phyloP scores from a whole-genome alignment of 2,329 filamentous ascomycete species.

The Alternaria incomplexa region DNA sequence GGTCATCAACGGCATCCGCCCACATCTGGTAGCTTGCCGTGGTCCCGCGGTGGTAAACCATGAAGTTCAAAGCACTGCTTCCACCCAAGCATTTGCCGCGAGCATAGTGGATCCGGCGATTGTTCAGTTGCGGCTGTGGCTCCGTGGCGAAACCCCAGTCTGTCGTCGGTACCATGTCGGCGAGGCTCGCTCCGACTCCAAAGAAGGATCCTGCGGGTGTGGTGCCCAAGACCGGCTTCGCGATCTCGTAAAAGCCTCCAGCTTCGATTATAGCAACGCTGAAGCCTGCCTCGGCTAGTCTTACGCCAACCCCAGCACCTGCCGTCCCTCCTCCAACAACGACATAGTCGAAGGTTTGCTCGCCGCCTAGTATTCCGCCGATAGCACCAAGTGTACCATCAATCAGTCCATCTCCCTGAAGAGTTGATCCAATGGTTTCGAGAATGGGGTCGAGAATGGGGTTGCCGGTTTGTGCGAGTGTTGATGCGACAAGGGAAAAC shows the following conservation, averaged over 20 bases:
- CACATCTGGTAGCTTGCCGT: constrained; percentile 33
- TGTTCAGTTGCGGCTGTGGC: constrained; percentile 21
- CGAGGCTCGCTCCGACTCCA: neutral
- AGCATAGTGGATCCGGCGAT: constrained; percentile 39
- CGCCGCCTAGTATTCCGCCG: neutral
- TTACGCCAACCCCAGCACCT: neutral
- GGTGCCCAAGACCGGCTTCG: neutral
- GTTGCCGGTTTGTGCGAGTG: neutral
- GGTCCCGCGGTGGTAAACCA: constrained; percentile 35
- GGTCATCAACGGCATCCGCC: constrained; percentile 41
- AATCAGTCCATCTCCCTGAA: neutral
- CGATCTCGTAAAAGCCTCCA: neutral
- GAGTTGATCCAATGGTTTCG: neutral
- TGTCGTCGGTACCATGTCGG: neutral
- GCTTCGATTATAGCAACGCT: neutral
- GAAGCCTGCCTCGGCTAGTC: neutral
- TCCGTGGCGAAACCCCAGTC: constrained; percentile 39
- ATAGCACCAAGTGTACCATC: neutral
- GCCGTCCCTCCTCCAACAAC: neutral
- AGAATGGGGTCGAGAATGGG: neutral
- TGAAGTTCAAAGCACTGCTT: constrained; percentile 32
- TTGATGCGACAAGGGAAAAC: neutral
- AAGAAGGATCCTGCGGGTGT: neutral
- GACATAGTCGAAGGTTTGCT: neutral
- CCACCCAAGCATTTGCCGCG: constrained; percentile 43